Evolutionary conservation across 441 rosid species (phyloP).

Genomic region (Adansonia madagascariensis): DNA sequence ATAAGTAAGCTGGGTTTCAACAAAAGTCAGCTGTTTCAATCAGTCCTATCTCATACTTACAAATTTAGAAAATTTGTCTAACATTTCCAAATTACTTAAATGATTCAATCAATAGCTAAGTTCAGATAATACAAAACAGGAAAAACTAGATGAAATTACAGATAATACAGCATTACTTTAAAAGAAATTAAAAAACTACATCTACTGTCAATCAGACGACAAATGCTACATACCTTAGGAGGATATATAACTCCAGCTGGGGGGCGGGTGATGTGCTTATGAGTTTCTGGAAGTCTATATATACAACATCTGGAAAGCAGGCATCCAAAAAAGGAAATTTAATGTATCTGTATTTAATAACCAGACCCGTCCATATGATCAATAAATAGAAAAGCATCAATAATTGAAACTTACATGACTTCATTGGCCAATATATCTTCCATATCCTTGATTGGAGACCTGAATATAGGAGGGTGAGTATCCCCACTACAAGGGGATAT

Average conservation of each 20-base stretch:
- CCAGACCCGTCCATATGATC: conserved; percentile 10
- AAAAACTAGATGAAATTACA: background rate
- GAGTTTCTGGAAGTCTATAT: conserved; percentile 77
- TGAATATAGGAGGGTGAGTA: conserved; percentile 73
- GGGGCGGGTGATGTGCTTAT: conserved; percentile 63
- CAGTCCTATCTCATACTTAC: background rate
- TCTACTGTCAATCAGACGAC: no score
- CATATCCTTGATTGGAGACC: conserved; percentile 80
- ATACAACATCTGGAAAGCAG: conserved; percentile 67
- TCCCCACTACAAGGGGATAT: conserved; percentile 79
- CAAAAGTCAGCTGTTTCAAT: background rate
- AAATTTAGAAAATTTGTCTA: background rate
- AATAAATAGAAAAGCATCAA: conserved; percentile 1
- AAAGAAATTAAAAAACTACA: background rate
- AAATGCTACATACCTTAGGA: conserved; percentile 54
- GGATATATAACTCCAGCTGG: conserved; percentile 71
- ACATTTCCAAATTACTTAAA: background rate
- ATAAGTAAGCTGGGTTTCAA: background rate
- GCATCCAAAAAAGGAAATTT: background rate
- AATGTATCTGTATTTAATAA: background rate
- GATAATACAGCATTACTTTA: background rate
- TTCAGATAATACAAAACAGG: background rate
- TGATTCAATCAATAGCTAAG: background rate
- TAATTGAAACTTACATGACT: conserved; percentile 63
- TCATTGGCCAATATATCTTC: conserved; percentile 83